A percentile compares a stretch with the other conserved stretches of the same genome.
These are phyloP conservation scores for Gillenia trifoliata DNA, from an alignment of 306 rosid species.

Conservation along the genomic window DNA sequence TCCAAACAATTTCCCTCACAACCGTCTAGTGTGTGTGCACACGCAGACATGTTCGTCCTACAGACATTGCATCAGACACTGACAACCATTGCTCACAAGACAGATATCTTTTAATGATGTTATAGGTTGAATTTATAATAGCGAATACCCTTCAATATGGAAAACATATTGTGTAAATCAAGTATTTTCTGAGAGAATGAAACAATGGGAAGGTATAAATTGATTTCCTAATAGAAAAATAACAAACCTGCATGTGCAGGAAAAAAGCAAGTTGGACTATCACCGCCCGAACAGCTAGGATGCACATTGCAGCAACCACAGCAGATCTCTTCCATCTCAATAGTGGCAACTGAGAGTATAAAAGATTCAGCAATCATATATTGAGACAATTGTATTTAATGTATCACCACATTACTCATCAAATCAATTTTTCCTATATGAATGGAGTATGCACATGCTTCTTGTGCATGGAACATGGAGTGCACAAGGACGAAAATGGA, in stretches of 20 bases:
- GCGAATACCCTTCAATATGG: not conserved
- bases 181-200: not conserved
- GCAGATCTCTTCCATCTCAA: conserved; percentile 98
- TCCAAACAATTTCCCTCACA: not conserved
- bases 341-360: conserved; percentile 53
- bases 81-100: not conserved
- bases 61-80: not conserved
- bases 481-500: not conserved
- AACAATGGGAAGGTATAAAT: not conserved
- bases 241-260: conserved; percentile 84
- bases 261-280: conserved; percentile 97
- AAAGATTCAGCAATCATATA: conserved; percentile 13
- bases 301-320: conserved; percentile 89
- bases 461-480: not conserved
- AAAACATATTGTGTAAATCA: not conserved
- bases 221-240: not conserved
- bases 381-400: not conserved
- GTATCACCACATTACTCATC: not conserved
- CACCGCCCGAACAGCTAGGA: conserved; percentile 90
- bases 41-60: not conserved
- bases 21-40: not conserved
- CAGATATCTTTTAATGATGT: not conserved
- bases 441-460: not conserved
- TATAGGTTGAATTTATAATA: not conserved
- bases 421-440: too few species aligned